Conservation (phyloP, 768 basidiomycete species). For the Kwoniella mangroviensis region DNA sequence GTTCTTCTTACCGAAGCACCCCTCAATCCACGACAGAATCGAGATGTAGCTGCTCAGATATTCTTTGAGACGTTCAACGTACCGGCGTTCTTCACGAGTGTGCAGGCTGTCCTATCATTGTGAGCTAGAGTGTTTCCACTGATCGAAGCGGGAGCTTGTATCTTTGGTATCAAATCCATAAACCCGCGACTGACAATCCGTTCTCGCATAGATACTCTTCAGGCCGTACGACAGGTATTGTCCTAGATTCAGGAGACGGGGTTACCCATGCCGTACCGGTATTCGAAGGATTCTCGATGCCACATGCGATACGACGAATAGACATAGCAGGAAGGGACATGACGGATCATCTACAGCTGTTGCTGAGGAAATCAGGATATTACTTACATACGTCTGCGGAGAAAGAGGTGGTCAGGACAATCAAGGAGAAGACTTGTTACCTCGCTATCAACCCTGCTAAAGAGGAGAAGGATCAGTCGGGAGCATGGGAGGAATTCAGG, state of each 20-base stretch:
- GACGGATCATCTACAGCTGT: slow-evolving; percentile 91
- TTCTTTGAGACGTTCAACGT: slow-evolving; percentile 99
- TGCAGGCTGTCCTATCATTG: slow-evolving; percentile 96
- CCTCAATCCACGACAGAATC: slow-evolving; percentile 91
- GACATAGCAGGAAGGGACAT: slow-evolving; percentile 97
- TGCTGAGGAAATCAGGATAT: slow-evolving; percentile 91
- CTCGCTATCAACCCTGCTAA: slow-evolving; percentile 88
- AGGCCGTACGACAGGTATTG: slow-evolving; percentile 97
- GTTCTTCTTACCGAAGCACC: slow-evolving; percentile 97
- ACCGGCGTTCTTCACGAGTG: slow-evolving; percentile 92
- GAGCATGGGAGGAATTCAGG: slow-evolving; percentile 82
- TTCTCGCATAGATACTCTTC: slow-evolving; percentile 98
- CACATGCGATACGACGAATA: slow-evolving; percentile 92
- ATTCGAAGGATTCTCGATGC: slow-evolving; percentile 99
- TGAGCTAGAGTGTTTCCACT: too few relatives aligned
- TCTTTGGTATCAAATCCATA: too few relatives aligned
- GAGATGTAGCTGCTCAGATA: slow-evolving; percentile 96
- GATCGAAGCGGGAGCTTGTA: too few relatives aligned
- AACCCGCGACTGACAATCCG: too few relatives aligned
- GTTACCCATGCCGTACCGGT: slow-evolving; percentile 99
- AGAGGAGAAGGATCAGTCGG: slow-evolving; percentile 84
- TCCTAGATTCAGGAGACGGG: slow-evolving; percentile 97
- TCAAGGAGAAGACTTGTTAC: slow-evolving; percentile 99
- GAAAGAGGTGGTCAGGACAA: slow-evolving; percentile 91
- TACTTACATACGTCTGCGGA: slow-evolving; percentile 96